Evolutionary conservation across 441 rosid species (phyloP).

Genomic region (Brassica hybrid): DNA sequence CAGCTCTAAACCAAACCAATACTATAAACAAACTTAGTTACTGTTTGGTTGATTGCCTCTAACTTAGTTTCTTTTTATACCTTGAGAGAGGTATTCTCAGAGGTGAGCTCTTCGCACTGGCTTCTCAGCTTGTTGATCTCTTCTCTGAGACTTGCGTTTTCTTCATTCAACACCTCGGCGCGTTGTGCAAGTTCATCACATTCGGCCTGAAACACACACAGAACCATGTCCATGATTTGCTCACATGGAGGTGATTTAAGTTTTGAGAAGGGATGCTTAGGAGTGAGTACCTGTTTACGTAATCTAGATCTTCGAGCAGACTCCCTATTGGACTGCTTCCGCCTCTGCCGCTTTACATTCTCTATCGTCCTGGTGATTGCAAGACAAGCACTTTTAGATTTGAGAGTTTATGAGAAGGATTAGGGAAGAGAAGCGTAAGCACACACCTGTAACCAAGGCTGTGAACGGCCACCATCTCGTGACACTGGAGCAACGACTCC

Average conservation of each 20-base stretch:
- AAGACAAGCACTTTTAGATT: background rate
- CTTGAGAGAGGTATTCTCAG: constrained; percentile 78
- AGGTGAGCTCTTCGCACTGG: constrained; percentile 74
- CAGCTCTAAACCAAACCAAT: too few relatives aligned
- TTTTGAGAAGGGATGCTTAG: background rate
- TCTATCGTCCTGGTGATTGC: constrained; percentile 65
- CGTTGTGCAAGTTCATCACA: constrained; percentile 92
- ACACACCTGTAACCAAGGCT: constrained; percentile 39
- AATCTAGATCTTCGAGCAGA: constrained; percentile 92
- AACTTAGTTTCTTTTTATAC: constrained; percentile 40
- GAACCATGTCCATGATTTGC: constrained; percentile 23
- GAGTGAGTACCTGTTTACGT: constrained; percentile 76
- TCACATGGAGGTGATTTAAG: constrained; percentile 22
- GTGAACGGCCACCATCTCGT: background rate
- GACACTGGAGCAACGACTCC: background rate
- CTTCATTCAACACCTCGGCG: constrained; percentile 77
- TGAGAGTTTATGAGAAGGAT: background rate
- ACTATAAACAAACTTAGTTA: too few relatives aligned
- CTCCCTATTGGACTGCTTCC: constrained; percentile 96
- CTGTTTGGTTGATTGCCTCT: background rate
- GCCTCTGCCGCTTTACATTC: constrained; percentile 81
- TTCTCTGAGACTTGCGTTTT: constrained; percentile 75
- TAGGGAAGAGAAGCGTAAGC: background rate
- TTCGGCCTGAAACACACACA: constrained; percentile 64
- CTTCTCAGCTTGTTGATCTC: constrained; percentile 75